Conservation (phyloP, 805 yeast genomes). For the Ogataea saltuana region DNA sequence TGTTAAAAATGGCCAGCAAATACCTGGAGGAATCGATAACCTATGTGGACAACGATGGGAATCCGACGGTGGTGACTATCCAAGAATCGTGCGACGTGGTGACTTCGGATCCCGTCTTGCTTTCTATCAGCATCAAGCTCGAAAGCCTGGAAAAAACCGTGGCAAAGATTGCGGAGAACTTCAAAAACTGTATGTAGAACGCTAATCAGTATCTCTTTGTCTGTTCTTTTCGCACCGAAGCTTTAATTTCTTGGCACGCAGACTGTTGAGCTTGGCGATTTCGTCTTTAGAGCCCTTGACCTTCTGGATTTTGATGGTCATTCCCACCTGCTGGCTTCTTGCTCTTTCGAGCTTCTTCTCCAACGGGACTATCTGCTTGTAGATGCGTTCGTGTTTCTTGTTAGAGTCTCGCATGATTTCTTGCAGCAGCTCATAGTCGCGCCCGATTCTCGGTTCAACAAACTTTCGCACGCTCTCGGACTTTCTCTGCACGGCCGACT, state of each 20-base stretch:
- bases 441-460: constrained; percentile 44
- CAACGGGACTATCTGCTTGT: constrained; percentile 20
- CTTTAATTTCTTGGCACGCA: constrained; percentile 18
- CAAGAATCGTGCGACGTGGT: constrained; percentile 58
- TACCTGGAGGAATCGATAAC: constrained; percentile 65
- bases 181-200: constrained; percentile 13
- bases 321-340: constrained; percentile 48
- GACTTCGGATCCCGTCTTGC: constrained; percentile 66
- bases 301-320: constrained; percentile 34
- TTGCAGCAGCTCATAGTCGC: constrained; percentile 33
- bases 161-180: constrained; percentile 32
- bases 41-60: constrained; percentile 42
- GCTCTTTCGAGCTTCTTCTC: constrained; percentile 34
- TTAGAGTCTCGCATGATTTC: constrained; percentile 34
- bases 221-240: constrained; percentile 5
- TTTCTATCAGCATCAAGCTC: constrained; percentile 62
- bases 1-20: constrained; percentile 44
- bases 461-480: constrained; percentile 38
- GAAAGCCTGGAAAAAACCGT: constrained; percentile 58
- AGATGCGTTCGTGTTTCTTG: constrained; percentile 41
- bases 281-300: constrained; percentile 30
- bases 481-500: constrained; percentile 45
- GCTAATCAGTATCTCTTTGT: background rate
- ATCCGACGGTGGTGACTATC: constrained; percentile 56
- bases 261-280: constrained; percentile 22